These are phyloP conservation scores for Betula pendula DNA, from an alignment of 306 rosid species.

Conservation along the genomic window DNA sequence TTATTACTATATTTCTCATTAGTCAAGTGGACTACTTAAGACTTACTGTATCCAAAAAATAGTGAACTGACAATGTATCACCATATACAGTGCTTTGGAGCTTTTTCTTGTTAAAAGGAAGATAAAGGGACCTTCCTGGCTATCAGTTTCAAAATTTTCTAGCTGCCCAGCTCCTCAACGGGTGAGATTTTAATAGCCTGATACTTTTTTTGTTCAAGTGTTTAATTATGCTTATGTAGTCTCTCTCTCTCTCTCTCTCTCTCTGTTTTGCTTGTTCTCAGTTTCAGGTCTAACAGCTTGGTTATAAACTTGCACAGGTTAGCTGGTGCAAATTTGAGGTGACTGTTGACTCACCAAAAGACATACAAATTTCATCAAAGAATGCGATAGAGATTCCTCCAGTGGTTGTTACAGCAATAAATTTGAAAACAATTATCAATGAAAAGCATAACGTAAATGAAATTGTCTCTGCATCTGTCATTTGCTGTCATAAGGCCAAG, in stretches of 20 bases:
- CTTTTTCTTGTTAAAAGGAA: constrained; percentile 82
- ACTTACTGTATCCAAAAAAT: not conserved
- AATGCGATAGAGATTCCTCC: constrained; percentile 64
- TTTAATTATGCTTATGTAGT: constrained; percentile 6
- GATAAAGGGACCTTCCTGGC: constrained; percentile 94
- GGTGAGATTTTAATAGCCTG: constrained; percentile 51
- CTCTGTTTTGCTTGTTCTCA: not conserved
- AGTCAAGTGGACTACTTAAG: not conserved
- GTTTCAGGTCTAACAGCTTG: constrained; percentile 26
- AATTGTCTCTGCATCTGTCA: constrained; percentile 89
- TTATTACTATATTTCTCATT: not conserved
- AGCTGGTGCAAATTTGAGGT: constrained; percentile 99
- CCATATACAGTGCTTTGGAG: constrained; percentile 81
- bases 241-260: not conserved
- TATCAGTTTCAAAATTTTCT: constrained; percentile 62
- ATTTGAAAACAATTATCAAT: constrained; percentile 76
- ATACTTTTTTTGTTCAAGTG: not conserved
- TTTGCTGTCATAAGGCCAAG: constrained; percentile 86
- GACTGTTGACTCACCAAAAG: constrained; percentile 70
- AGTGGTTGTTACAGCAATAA: constrained; percentile 72
- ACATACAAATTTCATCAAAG: constrained; percentile 56
- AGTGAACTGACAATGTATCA: constrained; percentile 32
- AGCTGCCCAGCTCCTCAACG: constrained; percentile 54
- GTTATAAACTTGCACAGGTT: constrained; percentile 55
- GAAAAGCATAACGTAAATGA: constrained; percentile 72